These are phyloP conservation scores for Zymoseptoria passerinii DNA, from an alignment of 2,329 filamentous ascomycete species.

Conservation along the genomic window DNA sequence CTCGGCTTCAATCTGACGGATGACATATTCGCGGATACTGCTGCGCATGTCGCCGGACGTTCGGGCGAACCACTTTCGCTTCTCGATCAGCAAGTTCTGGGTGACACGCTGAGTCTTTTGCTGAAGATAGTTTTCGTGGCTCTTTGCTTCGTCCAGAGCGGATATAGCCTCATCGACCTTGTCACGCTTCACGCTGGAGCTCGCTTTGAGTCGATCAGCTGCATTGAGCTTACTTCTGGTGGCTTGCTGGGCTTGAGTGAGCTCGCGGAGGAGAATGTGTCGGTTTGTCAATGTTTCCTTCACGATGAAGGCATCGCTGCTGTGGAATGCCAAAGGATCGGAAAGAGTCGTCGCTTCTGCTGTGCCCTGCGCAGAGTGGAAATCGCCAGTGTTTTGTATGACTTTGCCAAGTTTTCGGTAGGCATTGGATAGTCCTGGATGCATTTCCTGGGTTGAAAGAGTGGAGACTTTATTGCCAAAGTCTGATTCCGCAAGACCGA, in stretches of 20 bases:
- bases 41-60: slow-evolving; percentile 76
- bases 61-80: slow-evolving; percentile 80
- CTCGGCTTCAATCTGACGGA: slow-evolving; percentile 93
- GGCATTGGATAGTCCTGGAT: slow-evolving; percentile 76
- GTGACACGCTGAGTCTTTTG: slow-evolving; percentile 87
- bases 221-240: slow-evolving; percentile 76
- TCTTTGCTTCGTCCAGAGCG: slow-evolving; percentile 77
- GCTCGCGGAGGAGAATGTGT: slow-evolving; percentile 88
- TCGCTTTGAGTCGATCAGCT: slow-evolving; percentile 80
- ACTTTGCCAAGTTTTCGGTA: slow-evolving; percentile 93
- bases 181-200: slow-evolving; percentile 77
- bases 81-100: slow-evolving; percentile 77
- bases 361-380: slow-evolving; percentile 90
- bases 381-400: slow-evolving; percentile 88
- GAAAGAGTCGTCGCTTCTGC: slow-evolving; percentile 91
- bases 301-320: slow-evolving; percentile 90
- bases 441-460: slow-evolving; percentile 84
- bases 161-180: slow-evolving; percentile 98
- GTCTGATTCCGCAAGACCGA: slow-evolving; percentile 86
- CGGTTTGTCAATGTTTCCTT: slow-evolving; percentile 97
- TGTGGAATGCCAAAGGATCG: slow-evolving; percentile 90
- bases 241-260: slow-evolving; percentile 79
- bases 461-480: slow-evolving; percentile 82
- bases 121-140: slow-evolving; percentile 69
- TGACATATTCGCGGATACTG: slow-evolving; percentile 82